Conservation (phyloP, 2,329 filamentous ascomycete genomes). For the Diaporthe helianthi region DNA sequence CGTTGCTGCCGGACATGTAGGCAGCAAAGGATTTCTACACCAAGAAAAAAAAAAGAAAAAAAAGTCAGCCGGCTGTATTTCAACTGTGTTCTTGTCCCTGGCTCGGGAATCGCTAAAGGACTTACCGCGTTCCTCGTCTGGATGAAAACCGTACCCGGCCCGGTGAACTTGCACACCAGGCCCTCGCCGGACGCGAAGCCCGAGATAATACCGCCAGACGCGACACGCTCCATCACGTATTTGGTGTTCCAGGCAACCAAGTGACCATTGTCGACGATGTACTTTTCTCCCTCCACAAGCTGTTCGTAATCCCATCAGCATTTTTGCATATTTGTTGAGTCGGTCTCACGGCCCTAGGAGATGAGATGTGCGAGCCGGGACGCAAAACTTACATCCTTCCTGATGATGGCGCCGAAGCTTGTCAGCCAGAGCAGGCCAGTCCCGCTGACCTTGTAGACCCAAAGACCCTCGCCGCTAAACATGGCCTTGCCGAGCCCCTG, state of each 20-base stretch:
- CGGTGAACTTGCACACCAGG: constrained; percentile 91
- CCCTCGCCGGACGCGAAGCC: constrained; percentile 83
- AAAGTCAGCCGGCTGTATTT: neutral
- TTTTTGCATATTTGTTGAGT: neutral
- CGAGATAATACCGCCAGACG: constrained; percentile 93
- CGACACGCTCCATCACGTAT: constrained; percentile 87
- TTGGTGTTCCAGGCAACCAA: constrained; percentile 97
- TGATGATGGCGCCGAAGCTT: constrained; percentile 92
- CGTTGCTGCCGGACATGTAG: constrained; percentile 33
- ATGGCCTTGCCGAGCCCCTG: constrained; percentile 89
- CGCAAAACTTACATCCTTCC: constrained; percentile 78
- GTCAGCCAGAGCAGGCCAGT: constrained; percentile 86
- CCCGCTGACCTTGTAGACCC: constrained; percentile 85
- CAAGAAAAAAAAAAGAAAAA: neutral
- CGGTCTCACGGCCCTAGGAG: no score
- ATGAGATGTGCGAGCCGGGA: neutral
- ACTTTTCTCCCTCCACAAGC: constrained; percentile 76
- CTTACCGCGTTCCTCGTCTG: constrained; percentile 86
- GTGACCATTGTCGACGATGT: constrained; percentile 92
- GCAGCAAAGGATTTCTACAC: constrained; percentile 35
- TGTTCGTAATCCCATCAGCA: constrained; percentile 36
- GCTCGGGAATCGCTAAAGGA: constrained; percentile 34
- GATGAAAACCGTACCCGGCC: constrained; percentile 88
- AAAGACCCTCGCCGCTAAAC: constrained; percentile 92
- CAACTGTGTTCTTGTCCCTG: neutral